These are phyloP conservation scores for Venturia nashicola DNA, from an alignment of 2,329 filamentous ascomycete species.

Conservation along the genomic window DNA sequence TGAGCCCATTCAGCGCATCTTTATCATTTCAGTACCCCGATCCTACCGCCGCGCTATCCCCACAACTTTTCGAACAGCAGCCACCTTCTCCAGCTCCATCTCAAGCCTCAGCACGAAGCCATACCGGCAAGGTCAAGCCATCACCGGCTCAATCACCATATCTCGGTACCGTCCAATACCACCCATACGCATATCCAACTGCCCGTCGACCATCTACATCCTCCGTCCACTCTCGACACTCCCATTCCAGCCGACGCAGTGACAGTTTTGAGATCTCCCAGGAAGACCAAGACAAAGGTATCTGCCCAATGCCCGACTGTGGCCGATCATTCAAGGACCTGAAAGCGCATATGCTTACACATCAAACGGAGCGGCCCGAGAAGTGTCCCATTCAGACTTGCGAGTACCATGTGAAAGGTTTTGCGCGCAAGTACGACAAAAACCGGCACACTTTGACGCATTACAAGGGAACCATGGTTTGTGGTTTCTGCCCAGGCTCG, in stretches of 20 bases:
- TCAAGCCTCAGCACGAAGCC: conserved; percentile 35
- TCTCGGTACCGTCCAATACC: conserved; percentile 42
- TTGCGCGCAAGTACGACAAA: conserved; percentile 93
- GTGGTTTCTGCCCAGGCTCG: conserved; percentile 82
- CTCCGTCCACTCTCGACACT: conserved; percentile 56
- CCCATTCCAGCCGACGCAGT: conserved; percentile 43
- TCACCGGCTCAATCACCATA: conserved; percentile 54
- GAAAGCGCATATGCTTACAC: conserved; percentile 89
- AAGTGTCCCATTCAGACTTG: conserved; percentile 90
- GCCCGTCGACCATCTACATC: conserved; percentile 55
- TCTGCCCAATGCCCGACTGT: conserved; percentile 74
- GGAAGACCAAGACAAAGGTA: conserved; percentile 50
- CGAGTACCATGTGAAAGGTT: conserved; percentile 86
- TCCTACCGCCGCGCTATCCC: conserved; percentile 26
- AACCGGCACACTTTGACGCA: conserved; percentile 89
- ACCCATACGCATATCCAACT: conserved; percentile 35
- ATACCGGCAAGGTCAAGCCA: conserved; percentile 26
- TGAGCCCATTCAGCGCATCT: conserved; percentile 37
- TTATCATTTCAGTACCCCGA: conserved; percentile 28
- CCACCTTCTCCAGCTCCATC: conserved; percentile 54
- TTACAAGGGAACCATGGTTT: conserved; percentile 96
- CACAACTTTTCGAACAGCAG: conserved; percentile 29
- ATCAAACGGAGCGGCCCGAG: conserved; percentile 80
- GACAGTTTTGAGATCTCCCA: conserved; percentile 35
- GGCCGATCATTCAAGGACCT: conserved; percentile 81